Conservation (phyloP, 2,329 filamentous ascomycete genomes). For the Sporothrix pseudoabietina region DNA sequence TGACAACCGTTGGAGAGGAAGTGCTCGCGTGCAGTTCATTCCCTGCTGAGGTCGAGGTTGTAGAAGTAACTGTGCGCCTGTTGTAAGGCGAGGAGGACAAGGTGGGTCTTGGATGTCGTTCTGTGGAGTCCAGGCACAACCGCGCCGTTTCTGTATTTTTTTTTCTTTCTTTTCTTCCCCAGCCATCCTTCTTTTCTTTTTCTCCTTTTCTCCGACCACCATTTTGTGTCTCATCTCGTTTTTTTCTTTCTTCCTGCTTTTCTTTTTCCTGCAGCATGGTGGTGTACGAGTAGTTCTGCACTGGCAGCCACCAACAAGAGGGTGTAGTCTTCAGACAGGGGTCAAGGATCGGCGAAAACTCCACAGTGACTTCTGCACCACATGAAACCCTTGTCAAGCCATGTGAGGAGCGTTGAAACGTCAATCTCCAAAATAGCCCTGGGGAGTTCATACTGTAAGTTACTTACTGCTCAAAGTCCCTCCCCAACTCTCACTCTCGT, state of each 20-base stretch:
- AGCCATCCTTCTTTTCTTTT: background rate
- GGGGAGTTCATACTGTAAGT: background rate
- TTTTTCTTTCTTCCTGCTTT: background rate
- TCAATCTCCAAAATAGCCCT: constrained; percentile 16
- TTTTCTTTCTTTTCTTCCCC: background rate
- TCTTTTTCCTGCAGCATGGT: background rate
- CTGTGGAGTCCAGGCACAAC: background rate
- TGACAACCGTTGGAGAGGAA: background rate
- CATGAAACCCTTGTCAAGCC: constrained; percentile 32
- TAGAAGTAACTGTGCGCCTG: background rate
- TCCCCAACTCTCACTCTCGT: background rate
- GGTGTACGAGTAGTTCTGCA: background rate
- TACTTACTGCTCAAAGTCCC: background rate
- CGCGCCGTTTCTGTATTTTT: background rate
- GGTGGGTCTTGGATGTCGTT: background rate
- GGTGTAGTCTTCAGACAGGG: constrained; percentile 25
- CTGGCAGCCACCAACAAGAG: background rate
- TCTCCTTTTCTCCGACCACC: background rate
- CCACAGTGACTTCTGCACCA: constrained; percentile 16
- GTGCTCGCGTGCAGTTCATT: constrained; percentile 6
- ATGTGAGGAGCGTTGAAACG: constrained; percentile 31
- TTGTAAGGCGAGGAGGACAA: background rate
- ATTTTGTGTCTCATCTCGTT: background rate
- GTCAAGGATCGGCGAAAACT: background rate
- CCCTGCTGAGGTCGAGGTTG: background rate